These are phyloP conservation scores for Lenwebbia sp. DNA, from an alignment of 345 rosid genomes.

Conservation along the genomic window DNA sequence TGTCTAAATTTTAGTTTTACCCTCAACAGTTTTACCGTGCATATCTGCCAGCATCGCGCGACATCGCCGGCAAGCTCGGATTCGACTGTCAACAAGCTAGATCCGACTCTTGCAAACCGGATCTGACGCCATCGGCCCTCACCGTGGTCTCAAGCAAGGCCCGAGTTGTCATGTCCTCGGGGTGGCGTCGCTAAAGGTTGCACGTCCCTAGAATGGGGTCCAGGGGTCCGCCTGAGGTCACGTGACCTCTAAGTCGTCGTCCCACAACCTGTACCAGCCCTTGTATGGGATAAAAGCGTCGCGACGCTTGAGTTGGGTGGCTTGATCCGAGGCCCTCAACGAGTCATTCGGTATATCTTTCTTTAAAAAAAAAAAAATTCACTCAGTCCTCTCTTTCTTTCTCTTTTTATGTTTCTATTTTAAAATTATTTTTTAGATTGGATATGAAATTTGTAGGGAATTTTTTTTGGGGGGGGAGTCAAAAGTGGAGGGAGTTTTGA, in stretches of 20 bases:
- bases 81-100: fast-evolving
- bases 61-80: fast-evolving
- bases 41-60: fast-evolving
- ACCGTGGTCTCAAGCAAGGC: fast-evolving
- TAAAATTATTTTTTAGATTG: neutral
- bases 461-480: too few species aligned
- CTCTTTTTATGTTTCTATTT: neutral
- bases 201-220: fast-evolving
- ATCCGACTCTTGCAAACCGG: fast-evolving
- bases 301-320: neutral
- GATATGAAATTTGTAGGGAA: neutral
- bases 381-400: neutral
- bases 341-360: neutral
- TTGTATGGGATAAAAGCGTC: fast-evolving
- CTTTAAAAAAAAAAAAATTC: fast-evolving
- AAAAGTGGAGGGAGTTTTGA: neutral
- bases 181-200: fast-evolving
- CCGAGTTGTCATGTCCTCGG: fast-evolving
- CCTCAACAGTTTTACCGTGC: neutral
- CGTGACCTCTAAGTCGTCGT: fast-evolving
- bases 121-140: fast-evolving
- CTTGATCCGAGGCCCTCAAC: fast-evolving
- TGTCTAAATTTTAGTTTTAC: neutral
- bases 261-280: too few species aligned
- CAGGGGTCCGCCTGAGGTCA: fast-evolving